Conservation (phyloP, 306 rosid species). For the Nissolia schottii region DNA sequence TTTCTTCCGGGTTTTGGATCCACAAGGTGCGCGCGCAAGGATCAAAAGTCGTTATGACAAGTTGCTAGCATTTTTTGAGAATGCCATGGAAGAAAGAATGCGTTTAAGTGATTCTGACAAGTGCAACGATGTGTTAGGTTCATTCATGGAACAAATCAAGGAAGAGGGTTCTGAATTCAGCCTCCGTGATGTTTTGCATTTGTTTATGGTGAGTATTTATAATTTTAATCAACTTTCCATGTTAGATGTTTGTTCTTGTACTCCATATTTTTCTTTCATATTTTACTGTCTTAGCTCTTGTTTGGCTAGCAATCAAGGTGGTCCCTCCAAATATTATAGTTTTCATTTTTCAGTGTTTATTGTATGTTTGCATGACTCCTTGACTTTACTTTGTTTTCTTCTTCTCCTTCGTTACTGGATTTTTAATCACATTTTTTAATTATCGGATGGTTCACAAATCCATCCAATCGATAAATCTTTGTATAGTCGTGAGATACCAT, state of each 20-base stretch:
- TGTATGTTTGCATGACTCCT: too few relatives aligned
- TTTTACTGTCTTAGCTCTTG: too few relatives aligned
- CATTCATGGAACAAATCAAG: not conserved
- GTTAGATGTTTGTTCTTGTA: too few relatives aligned
- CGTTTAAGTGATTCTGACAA: not conserved
- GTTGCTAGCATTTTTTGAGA: not conserved
- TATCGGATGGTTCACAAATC: too few relatives aligned
- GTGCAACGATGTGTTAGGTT: constrained; percentile 19
- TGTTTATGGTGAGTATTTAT: constrained; percentile 4
- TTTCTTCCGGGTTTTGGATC: constrained; percentile 23
- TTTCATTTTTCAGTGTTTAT: too few relatives aligned
- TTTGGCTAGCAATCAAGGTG: too few relatives aligned
- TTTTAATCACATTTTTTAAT: not conserved
- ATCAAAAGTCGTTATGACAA: not conserved
- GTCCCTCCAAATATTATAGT: too few relatives aligned
- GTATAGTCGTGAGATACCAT: too few relatives aligned
- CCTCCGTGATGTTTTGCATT: not conserved
- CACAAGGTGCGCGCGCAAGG: constrained; percentile 13
- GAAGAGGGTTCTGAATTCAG: constrained; percentile 5
- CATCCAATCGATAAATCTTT: too few relatives aligned
- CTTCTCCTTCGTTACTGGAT: not conserved
- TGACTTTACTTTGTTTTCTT: not conserved
- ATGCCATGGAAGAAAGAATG: constrained; percentile 11
- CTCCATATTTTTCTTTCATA: not conserved
- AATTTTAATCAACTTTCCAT: not conserved